Evolutionary conservation across 495 filamentous ascomycete genomes (phyloP), one percentile per base, ranked within the genome.

Genomic region (Pyronema domesticum): DNA sequence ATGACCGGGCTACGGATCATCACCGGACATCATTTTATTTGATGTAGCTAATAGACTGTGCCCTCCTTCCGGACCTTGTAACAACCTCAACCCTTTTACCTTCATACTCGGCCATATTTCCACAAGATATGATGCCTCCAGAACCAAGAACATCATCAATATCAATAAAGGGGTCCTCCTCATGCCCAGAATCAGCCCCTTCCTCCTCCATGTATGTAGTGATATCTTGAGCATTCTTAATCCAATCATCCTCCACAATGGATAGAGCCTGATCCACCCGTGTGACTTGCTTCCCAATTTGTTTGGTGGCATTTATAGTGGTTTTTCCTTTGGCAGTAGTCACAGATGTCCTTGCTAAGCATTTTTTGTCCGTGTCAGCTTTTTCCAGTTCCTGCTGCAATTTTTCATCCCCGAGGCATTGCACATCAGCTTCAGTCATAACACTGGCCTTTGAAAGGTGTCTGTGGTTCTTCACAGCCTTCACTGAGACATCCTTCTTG

Each of bases 41-140:
- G n/a, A n/a, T n/a, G n/a, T n/a, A n/a, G n/a, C n/a, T n/a, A n/a
- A n/a, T n/a, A n/a, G n/a, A n/a, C n/a, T n/a, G n/a, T n/a, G n/a
- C n/a, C n/a, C n/a, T n/a, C n/a, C n/a, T n/a, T n/a, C n/a, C n/a
- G n/a, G n/a, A 40, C 37, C 37, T 40, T 40, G 51, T 17, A 54
- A 49, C 46, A 57, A 58, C 44, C 52, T 55, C 37, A 49, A 60
- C 17, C 36, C 39, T 37, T 46, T 8, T 19, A 9, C 10, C 44
- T 46, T 9, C 44, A 46, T 19, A 13, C 44, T n/a, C 44, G 8
- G 17, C 15, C 44, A 46, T n/a, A n/a, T n/a, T n/a, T n/a, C n/a
- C n/a, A n/a, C n/a, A n/a, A n/a, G n/a, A 13, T n/a, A 17, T 19
- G 8, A 17, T 7, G 44, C 10, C 15, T 8, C 15, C 44, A 9